phyloP scores from a whole-genome alignment of 2,329 filamentous ascomycete genomes.

The Cladophialophora bantiana region DNA sequence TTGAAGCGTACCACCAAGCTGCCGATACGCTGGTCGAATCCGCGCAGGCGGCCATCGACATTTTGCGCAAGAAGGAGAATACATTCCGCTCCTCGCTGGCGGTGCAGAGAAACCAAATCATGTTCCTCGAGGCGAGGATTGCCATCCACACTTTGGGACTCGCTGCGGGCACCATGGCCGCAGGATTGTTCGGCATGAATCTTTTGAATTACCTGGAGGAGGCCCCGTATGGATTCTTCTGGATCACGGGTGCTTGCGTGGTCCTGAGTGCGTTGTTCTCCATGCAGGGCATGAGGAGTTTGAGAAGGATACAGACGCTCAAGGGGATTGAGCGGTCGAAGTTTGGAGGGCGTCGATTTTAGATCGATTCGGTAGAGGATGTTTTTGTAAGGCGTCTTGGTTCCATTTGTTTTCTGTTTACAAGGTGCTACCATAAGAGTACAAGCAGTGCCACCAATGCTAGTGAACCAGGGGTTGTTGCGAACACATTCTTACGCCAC shows the following conservation, averaged over 20 bases:
- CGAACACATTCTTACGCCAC: too few species aligned
- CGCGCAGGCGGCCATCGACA: slow-evolving; percentile 40
- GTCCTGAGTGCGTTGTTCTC: slow-evolving; percentile 40
- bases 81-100: slow-evolving; percentile 46
- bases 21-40: slow-evolving; percentile 47
- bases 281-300: slow-evolving; percentile 41
- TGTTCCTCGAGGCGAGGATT: slow-evolving; percentile 49
- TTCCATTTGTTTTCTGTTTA: too few species aligned
- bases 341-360: neutral
- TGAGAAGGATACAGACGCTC: slow-evolving; percentile 40
- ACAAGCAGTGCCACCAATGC: too few species aligned
- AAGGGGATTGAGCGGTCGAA: slow-evolving; percentile 25
- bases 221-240: slow-evolving; percentile 42
- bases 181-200: slow-evolving; percentile 50
- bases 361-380: neutral
- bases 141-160: slow-evolving; percentile 49
- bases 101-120: slow-evolving; percentile 50
- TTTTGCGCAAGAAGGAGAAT: slow-evolving; percentile 46
- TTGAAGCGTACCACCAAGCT: slow-evolving; percentile 49
- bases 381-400: too few species aligned
- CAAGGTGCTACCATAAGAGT: too few species aligned
- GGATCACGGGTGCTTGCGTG: slow-evolving; percentile 34
- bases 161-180: slow-evolving; percentile 47
- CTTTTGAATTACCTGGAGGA: slow-evolving; percentile 49
- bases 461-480: too few species aligned